Conservation (phyloP, 2,329 filamentous ascomycete species). For the Lasiodiplodia citricola region DNA sequence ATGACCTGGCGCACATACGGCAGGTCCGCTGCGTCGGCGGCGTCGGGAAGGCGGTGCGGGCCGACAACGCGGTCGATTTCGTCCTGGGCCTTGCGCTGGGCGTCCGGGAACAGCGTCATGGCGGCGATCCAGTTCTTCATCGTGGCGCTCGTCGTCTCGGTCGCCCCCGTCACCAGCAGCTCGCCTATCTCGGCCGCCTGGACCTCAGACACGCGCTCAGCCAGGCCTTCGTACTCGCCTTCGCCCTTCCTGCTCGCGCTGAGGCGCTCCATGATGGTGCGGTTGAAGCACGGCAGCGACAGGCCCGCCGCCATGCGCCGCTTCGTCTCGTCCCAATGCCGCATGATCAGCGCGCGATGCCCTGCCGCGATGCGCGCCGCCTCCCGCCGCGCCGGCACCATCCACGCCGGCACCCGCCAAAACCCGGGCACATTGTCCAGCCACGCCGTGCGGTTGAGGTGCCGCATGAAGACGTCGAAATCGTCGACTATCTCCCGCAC, state of each 20-base stretch:
- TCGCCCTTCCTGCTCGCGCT: neutral
- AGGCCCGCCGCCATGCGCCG: neutral
- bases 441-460: neutral
- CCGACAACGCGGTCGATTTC: slow-evolving; percentile 32
- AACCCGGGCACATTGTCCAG: slow-evolving; percentile 55
- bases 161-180: neutral
- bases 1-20: slow-evolving; percentile 27
- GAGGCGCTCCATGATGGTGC: neutral
- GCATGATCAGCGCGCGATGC: slow-evolving; percentile 44
- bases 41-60: slow-evolving; percentile 25
- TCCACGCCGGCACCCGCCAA: slow-evolving; percentile 42
- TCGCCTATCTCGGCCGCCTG: slow-evolving; percentile 3
- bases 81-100: slow-evolving; percentile 39
- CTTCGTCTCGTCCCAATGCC: slow-evolving; percentile 31
- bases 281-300: slow-evolving; percentile 15
- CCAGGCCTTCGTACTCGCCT: too few relatives aligned
- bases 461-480: neutral
- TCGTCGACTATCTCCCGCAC: neutral
- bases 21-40: slow-evolving; percentile 26
- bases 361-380: slow-evolving; percentile 37
- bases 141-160: slow-evolving; percentile 30
- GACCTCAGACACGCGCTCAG: neutral
- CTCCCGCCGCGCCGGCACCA: slow-evolving; percentile 44
- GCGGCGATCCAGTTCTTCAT: slow-evolving; percentile 42
- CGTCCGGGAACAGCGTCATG: slow-evolving; percentile 36